These are phyloP conservation scores for Paralagenidium karlingii DNA, from an alignment of 352 stramenopile species.

Conservation along the genomic window DNA sequence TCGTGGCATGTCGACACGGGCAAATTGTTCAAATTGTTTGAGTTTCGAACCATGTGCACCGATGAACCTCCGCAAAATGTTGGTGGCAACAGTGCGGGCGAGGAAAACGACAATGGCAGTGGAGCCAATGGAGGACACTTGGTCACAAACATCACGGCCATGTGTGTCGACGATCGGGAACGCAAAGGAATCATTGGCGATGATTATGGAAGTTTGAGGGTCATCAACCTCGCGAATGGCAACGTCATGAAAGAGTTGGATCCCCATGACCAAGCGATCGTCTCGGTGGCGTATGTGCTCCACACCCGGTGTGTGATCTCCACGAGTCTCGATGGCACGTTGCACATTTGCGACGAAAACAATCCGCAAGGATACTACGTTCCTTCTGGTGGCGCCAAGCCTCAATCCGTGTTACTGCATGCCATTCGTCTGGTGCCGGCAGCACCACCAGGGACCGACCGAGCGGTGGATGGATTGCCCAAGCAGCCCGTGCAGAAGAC, in stretches of 20 bases:
- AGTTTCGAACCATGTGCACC: constrained; percentile 14
- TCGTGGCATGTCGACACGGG: constrained; percentile 50
- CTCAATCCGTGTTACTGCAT: constrained; percentile 27
- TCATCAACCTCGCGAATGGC: constrained; percentile 68
- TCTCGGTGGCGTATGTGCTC: constrained; percentile 39
- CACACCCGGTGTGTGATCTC: constrained; percentile 53
- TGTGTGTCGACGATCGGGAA: constrained; percentile 74
- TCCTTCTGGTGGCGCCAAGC: constrained; percentile 27
- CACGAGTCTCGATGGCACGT: constrained; percentile 30
- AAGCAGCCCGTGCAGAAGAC: not conserved
- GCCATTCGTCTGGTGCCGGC: not conserved
- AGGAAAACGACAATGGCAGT: constrained; percentile 1
- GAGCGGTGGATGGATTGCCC: not conserved
- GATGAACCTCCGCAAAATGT: too few relatives aligned
- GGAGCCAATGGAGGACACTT: constrained; percentile 6
- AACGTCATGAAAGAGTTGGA: constrained; percentile 77
- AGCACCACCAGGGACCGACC: not conserved
- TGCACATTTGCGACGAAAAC: constrained; percentile 65
- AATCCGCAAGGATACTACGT: constrained; percentile 58
- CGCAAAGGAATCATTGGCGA: constrained; percentile 71
- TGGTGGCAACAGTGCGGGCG: not conserved
- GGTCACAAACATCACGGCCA: constrained; percentile 46
- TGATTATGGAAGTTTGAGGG: constrained; percentile 39
- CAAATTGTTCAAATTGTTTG: constrained; percentile 32
- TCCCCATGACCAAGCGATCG: constrained; percentile 27